phyloP scores from a whole-genome alignment of 345 rosid genomes.

The Salix udensis region DNA sequence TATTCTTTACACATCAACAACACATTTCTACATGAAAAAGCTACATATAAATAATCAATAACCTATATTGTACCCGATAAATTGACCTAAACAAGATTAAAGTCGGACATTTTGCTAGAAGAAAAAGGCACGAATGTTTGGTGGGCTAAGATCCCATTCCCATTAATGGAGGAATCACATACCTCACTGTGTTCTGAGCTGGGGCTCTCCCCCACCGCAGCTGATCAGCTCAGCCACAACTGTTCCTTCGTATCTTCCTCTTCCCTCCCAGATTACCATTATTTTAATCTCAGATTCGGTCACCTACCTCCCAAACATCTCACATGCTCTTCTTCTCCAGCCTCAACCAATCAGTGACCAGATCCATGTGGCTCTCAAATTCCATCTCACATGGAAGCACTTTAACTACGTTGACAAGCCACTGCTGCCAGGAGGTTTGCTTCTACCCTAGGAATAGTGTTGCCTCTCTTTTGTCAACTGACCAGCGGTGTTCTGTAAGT shows the following conservation, averaged over 20 bases:
- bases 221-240: constrained; percentile 15
- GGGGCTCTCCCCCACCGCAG: constrained; percentile 2
- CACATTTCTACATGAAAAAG: background rate
- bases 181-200: constrained; percentile 4
- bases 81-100: background rate
- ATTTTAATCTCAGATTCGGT: constrained; percentile 24
- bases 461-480: background rate
- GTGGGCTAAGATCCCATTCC: constrained; percentile 22
- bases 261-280: background rate
- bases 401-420: background rate
- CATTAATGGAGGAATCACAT: constrained; percentile 25
- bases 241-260: background rate
- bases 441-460: background rate
- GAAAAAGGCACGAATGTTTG: background rate
- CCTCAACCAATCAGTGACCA: constrained; percentile 17
- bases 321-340: constrained; percentile 33
- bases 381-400: background rate
- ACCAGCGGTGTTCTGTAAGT: background rate
- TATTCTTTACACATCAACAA: constrained; percentile 4
- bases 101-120: background rate
- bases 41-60: no score
- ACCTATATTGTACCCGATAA: no score
- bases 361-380: constrained; percentile 5
- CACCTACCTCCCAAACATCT: constrained; percentile 54
- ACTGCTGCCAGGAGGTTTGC: background rate